These are phyloP conservation scores for Thinopyrum elongatum DNA, from an alignment of 176 grass and related monocot species.

Conservation along the genomic window DNA sequence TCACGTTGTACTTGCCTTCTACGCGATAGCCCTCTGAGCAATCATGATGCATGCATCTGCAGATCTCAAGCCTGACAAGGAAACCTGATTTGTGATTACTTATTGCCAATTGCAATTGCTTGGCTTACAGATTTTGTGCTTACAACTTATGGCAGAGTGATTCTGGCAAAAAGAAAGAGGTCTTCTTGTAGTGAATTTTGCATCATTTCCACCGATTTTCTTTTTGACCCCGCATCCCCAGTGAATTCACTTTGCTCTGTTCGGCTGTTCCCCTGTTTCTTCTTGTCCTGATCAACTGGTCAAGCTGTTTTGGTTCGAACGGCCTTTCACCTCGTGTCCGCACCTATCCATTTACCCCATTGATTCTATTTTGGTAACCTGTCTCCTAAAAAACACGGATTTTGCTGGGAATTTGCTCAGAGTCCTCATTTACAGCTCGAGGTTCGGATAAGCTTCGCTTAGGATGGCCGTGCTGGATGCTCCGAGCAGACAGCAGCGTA, in stretches of 20 bases:
- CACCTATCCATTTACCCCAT: not conserved
- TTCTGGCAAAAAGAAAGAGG: not conserved
- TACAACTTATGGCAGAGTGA: not conserved
- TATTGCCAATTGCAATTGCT: not conserved
- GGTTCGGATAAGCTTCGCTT: not conserved
- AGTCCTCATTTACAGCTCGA: not conserved
- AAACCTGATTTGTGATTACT: not conserved
- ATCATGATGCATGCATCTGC: constrained; percentile 2
- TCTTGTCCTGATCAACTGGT: too few relatives aligned
- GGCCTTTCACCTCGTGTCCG: not conserved
- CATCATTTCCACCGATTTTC: not conserved
- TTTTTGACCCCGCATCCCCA: too few relatives aligned
- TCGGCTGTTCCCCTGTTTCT: too few relatives aligned
- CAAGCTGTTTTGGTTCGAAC: too few relatives aligned
- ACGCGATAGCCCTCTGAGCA: not conserved
- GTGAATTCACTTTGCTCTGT: not conserved
- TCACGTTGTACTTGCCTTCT: not conserved
- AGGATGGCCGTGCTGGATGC: not conserved
- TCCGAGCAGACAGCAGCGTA: not conserved
- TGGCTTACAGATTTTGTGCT: not conserved
- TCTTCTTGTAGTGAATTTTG: not conserved
- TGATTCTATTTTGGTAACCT: not conserved
- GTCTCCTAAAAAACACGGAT: not conserved
- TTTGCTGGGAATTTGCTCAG: not conserved
- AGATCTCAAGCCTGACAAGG: not conserved